A percentile compares a stretch with the other conserved stretches of the same genome.
These are phyloP conservation scores for Capronia coronata DNA, from an alignment of 2,329 filamentous ascomycete genomes.

Conservation along the genomic window DNA sequence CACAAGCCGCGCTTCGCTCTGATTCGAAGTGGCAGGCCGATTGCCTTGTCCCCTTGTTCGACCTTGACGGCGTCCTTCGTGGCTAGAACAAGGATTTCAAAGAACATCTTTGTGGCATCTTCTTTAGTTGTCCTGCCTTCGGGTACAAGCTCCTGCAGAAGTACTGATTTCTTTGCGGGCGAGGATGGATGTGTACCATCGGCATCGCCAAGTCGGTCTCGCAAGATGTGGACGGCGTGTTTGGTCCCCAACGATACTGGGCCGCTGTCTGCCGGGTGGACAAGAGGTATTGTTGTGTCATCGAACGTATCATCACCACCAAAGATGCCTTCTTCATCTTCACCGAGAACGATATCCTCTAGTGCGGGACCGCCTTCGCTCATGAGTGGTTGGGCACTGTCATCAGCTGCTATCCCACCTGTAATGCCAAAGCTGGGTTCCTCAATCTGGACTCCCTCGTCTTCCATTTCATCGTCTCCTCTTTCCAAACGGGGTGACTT, in stretches of 20 bases:
- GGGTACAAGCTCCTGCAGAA: slow-evolving; percentile 88
- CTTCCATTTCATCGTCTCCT: slow-evolving; percentile 55
- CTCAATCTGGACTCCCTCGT: slow-evolving; percentile 43
- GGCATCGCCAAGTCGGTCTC: slow-evolving; percentile 73
- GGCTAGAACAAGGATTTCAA: slow-evolving; percentile 88
- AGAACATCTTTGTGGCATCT: slow-evolving; percentile 99
- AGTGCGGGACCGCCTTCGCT: slow-evolving; percentile 43
- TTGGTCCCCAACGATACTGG: slow-evolving; percentile 87
- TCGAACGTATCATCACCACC: slow-evolving; percentile 60
- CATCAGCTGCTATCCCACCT: slow-evolving; percentile 49
- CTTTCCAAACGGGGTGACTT: slow-evolving; percentile 60
- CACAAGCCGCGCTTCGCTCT: slow-evolving; percentile 91
- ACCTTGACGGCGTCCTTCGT: slow-evolving; percentile 98
- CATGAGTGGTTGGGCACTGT: slow-evolving; percentile 35
- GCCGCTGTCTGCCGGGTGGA: slow-evolving; percentile 76
- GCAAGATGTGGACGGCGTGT: slow-evolving; percentile 88
- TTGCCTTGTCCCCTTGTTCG: slow-evolving; percentile 65
- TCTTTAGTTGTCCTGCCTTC: slow-evolving; percentile 72
- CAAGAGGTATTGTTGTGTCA: slow-evolving; percentile 66
- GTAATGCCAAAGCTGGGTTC: slow-evolving; percentile 59
- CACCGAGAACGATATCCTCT: slow-evolving; percentile 40
- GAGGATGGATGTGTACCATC: slow-evolving; percentile 63
- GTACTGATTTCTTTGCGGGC: slow-evolving; percentile 67
- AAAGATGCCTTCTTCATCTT: slow-evolving; percentile 44
- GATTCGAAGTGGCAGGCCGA: slow-evolving; percentile 76